Conservation (phyloP, 139 green algal species). For the Picochlorum sp. region DNA sequence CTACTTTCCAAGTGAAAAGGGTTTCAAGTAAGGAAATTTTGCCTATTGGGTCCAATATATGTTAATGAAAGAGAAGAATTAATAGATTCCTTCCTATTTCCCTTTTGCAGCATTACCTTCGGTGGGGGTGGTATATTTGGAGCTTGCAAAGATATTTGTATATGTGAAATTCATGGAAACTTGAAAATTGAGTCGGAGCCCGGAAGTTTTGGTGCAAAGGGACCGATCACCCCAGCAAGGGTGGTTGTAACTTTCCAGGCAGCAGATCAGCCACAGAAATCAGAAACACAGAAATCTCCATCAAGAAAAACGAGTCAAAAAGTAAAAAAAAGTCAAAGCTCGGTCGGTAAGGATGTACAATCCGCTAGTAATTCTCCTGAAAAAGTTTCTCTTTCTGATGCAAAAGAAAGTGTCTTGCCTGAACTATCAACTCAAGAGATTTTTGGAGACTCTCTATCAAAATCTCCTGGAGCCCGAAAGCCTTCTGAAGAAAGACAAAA, state of each 20-base stretch:
- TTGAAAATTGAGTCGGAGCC: constrained; percentile 14
- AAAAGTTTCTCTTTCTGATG: background rate
- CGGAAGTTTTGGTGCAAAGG: constrained; percentile 5
- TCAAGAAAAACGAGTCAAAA: background rate
- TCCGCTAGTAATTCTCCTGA: too few species aligned
- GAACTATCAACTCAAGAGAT: too few species aligned
- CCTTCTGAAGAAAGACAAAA: too few species aligned
- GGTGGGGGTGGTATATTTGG: constrained; percentile 55
- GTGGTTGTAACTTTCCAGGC: background rate
- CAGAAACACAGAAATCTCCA: background rate
- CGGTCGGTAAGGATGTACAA: too few species aligned
- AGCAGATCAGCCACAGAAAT: background rate
- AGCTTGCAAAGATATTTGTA: constrained; percentile 51
- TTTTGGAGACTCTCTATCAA: too few species aligned
- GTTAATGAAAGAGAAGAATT: background rate
- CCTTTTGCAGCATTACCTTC: constrained; percentile 39
- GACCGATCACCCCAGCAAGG: background rate
- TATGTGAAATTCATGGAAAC: constrained; percentile 50
- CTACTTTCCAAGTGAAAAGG: constrained; percentile 53
- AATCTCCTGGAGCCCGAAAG: too few species aligned
- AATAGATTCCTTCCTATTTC: background rate
- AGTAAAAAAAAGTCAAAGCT: too few species aligned
- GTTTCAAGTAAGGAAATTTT: too few species aligned
- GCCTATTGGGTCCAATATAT: constrained; percentile 23
- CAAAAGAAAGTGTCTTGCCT: background rate